Percentiles rank a stretch among this genome's conserved stretches.
Conservation (phyloP, 345 rosid genomes). For the Melastoma malabathricum region DNA sequence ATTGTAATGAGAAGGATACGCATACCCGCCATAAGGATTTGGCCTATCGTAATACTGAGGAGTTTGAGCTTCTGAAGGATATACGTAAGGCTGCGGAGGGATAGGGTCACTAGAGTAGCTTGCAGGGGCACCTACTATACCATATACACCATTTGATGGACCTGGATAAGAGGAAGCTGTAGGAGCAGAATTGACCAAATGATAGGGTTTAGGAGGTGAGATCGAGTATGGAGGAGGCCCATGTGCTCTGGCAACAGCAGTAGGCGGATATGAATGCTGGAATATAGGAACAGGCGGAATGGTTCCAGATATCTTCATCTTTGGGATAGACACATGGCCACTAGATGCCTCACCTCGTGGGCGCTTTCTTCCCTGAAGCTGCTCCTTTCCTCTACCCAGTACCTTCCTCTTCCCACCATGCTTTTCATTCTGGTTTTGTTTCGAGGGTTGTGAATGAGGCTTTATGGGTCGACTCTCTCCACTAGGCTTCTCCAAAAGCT, state of each 20-base stretch:
- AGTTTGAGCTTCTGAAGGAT: constrained; percentile 15
- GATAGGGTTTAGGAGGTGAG: constrained; percentile 22
- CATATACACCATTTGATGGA: constrained; percentile 21
- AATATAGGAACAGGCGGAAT: too few relatives aligned
- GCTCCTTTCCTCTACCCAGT: too few relatives aligned
- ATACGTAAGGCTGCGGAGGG: constrained; percentile 16
- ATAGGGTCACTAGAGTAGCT: constrained; percentile 23
- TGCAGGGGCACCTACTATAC: constrained; percentile 20
- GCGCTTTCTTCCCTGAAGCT: too few relatives aligned
- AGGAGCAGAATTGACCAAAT: constrained; percentile 20
- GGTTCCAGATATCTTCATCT: too few relatives aligned
- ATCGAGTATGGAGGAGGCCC: constrained; percentile 12
- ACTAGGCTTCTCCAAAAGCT: constrained; percentile 42
- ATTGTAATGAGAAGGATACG: constrained; percentile 32
- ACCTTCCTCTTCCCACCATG: too few relatives aligned
- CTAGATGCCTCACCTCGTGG: too few relatives aligned
- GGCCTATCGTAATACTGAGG: constrained; percentile 27
- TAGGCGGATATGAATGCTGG: too few relatives aligned
- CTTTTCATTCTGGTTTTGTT: neutral
- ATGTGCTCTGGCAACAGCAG: too few relatives aligned
- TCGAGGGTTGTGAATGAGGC: too few relatives aligned
- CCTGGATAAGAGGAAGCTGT: constrained; percentile 24
- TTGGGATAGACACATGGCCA: too few relatives aligned
- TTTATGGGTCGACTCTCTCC: too few relatives aligned
- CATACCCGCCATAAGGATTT: constrained; percentile 28